phyloP scores from a whole-genome alignment of 345 rosid genomes.

The Brassica rapa region DNA sequence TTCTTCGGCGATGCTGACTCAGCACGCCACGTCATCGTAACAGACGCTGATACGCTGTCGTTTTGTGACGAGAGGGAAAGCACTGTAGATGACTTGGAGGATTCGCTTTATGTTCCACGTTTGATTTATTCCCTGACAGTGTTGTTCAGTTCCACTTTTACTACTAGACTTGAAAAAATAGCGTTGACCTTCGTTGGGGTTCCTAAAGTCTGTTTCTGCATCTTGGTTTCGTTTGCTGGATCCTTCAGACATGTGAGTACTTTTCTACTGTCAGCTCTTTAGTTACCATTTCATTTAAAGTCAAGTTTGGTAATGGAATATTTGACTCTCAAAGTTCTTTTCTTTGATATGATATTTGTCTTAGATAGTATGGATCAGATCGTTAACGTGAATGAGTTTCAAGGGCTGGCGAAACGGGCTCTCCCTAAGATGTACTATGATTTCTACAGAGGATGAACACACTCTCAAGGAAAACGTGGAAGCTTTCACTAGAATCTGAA shows the following conservation, averaged over 20 bases:
- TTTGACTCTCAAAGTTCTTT: slow-evolving; percentile 11
- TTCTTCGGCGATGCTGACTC: slow-evolving; percentile 9
- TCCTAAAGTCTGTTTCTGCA: no score
- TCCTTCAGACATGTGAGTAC: not conserved
- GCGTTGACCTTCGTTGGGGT: no score
- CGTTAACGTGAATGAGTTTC: slow-evolving; percentile 73
- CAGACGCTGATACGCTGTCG: not conserved
- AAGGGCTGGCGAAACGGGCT: slow-evolving; percentile 65
- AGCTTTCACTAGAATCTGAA: no score
- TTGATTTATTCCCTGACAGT: not conserved
- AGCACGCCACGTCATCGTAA: slow-evolving; percentile 16
- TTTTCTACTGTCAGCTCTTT: not conserved
- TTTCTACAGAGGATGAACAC: slow-evolving; percentile 67
- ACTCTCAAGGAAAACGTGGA: slow-evolving; percentile 69
- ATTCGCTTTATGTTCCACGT: not conserved
- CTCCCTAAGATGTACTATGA: slow-evolving; percentile 82
- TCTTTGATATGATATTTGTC: not conserved
- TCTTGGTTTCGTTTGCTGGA: not conserved
- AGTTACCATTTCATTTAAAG: not conserved
- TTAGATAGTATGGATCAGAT: slow-evolving; percentile 48
- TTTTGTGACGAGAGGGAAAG: not conserved
- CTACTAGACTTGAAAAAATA: no score
- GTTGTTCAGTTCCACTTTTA: no score
- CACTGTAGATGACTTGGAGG: not conserved
- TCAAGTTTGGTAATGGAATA: not conserved